Conservation (phyloP, 2,329 filamentous ascomycete genomes). For the Coniochaeta sp. region DNA sequence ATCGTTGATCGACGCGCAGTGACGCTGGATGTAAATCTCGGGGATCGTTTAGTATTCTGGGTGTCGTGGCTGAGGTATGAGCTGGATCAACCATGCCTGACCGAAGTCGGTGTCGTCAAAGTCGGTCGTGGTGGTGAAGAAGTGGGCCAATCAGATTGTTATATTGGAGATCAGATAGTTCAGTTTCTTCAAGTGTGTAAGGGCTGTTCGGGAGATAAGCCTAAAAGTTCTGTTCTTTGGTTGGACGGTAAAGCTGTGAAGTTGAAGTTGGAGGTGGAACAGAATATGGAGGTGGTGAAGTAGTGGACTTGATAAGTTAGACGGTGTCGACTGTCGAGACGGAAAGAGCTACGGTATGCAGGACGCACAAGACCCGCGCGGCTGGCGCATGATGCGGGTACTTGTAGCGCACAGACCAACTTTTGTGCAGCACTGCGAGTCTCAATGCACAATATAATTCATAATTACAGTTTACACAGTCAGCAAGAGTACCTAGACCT, state of each 20-base stretch:
- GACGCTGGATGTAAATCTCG: conserved; percentile 3
- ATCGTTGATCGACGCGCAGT: conserved; percentile 22
- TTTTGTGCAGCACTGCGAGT: no score
- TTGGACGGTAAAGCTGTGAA: background rate
- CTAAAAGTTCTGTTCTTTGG: background rate
- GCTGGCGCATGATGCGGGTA: no score
- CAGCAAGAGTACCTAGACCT: no score
- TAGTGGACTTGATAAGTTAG: background rate
- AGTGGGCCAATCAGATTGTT: background rate
- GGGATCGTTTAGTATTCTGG: conserved; percentile 6
- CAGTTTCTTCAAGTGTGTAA: background rate
- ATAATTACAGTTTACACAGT: no score
- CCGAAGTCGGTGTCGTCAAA: conserved; percentile 1
- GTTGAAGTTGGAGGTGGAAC: background rate
- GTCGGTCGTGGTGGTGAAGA: background rate
- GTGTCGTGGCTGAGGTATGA: conserved; percentile 9
- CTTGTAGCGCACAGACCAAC: no score
- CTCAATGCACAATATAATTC: no score
- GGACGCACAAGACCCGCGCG: no score
- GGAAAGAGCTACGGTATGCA: background rate
- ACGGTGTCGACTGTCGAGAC: background rate
- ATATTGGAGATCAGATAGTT: background rate
- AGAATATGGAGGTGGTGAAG: background rate
- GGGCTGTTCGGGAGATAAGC: background rate
- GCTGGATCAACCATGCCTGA: conserved; percentile 7